These are phyloP conservation scores for Artomyces pyxidatus DNA, from an alignment of 768 basidiomycete genomes.

Conservation along the genomic window DNA sequence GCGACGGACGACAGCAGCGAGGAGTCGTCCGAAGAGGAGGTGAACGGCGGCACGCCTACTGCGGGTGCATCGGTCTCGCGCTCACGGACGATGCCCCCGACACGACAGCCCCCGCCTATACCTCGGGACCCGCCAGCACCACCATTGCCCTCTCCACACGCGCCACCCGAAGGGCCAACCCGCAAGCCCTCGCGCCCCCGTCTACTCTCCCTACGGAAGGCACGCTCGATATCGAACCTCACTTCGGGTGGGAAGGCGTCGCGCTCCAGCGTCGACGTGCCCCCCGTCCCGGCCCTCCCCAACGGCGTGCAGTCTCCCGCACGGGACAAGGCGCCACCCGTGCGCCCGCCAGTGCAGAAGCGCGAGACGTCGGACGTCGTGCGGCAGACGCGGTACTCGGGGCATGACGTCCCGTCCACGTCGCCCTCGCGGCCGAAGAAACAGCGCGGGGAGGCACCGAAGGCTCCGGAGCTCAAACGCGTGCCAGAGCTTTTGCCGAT, in stretches of 20 bases:
- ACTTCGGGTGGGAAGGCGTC: not conserved
- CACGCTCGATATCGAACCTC: conserved; percentile 36
- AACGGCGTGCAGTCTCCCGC: conserved; percentile 24
- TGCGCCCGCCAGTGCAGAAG: conserved; percentile 17
- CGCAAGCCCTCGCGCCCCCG: conserved; percentile 9
- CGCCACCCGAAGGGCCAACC: conserved; percentile 4
- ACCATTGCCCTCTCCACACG: conserved; percentile 5
- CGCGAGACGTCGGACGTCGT: not conserved
- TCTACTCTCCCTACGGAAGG: conserved; percentile 22
- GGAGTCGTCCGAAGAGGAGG: conserved; percentile 5
- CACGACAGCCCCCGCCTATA: not conserved
- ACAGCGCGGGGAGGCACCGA: conserved; percentile 30
- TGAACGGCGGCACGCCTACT: too few relatives aligned
- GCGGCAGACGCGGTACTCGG: conserved; percentile 3
- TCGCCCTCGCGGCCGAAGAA: conserved; percentile 32
- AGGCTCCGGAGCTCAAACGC: conserved; percentile 69
- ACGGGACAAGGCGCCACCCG: conserved; percentile 34
- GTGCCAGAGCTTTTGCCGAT: conserved; percentile 81
- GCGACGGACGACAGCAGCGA: conserved; percentile 33
- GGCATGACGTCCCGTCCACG: conserved; percentile 7
- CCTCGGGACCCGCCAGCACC: not conserved
- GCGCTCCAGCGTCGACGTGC: conserved; percentile 24
- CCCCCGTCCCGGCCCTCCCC: conserved; percentile 30
- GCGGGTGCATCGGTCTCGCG: conserved; percentile 12
- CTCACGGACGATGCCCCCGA: conserved; percentile 13